Evolutionary conservation across 208 protist genomes (phyloP).

Genomic region (Endotrypanum monterogeii): DNA sequence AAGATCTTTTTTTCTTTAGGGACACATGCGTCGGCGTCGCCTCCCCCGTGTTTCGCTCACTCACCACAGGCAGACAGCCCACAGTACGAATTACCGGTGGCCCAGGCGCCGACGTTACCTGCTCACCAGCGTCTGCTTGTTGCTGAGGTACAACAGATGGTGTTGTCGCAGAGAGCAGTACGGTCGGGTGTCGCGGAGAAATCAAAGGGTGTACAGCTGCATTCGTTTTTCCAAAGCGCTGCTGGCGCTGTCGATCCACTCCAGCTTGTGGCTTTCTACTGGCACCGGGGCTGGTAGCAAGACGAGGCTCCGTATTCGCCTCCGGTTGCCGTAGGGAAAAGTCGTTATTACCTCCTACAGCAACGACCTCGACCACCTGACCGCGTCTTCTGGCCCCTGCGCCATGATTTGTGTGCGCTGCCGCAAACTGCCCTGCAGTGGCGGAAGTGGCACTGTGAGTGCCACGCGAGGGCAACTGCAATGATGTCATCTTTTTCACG

Average conservation of each 20-base stretch:
- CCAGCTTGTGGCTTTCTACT: not conserved
- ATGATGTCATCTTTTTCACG: not conserved
- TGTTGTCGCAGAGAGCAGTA: not conserved
- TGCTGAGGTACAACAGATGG: not conserved
- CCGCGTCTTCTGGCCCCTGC: not conserved
- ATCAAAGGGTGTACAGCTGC: not conserved
- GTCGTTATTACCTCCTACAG: not conserved
- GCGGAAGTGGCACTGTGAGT: not conserved
- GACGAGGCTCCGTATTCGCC: not conserved
- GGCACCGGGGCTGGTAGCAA: not conserved
- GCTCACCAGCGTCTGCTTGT: not conserved
- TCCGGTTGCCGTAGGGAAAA: not conserved
- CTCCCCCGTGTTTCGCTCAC: not conserved
- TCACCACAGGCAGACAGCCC: not conserved
- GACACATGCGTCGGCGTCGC: not conserved
- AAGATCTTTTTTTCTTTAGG: not conserved
- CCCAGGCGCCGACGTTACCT: not conserved
- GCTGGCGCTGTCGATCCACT: not conserved
- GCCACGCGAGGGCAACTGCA: not conserved
- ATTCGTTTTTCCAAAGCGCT: not conserved
- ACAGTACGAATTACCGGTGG: not conserved
- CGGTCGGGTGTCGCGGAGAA: not conserved
- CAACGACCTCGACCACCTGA: too few relatives aligned
- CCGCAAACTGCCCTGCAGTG: not conserved
- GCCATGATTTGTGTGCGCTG: not conserved